Evolutionary conservation across 371 early-diverging fungal genomes (phyloP), one percentile per base, ranked within the genome.

Genomic region (Apophysomyces ossiformis): DNA sequence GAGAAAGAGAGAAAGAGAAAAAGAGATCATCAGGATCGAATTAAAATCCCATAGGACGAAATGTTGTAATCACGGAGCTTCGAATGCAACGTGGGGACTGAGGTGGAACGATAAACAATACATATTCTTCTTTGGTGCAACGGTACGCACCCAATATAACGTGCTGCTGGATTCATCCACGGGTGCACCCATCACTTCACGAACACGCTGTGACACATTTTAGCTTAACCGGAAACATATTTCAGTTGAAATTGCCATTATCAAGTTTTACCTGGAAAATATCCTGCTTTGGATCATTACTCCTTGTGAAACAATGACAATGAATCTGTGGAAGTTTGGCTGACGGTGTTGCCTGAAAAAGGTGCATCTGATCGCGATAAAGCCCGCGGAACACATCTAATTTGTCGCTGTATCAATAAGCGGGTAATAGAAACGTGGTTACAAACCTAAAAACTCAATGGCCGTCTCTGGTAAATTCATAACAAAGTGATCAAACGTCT

Each of bases 91-190:
- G 18, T 79, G 83, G 16, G 76, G 69, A 37, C 87, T 87, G 41
- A 94, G 71, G 16, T 79, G 78, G 72, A 98, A 93, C 9, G 93
- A 90, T 38, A 96, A 77, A 71, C 99, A 97, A 72, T 92, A 90
- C 99, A 98, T 97, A 57, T 96, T 94, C 83, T 97, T 98, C 64
- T 94, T 94, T 3, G 98, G 98, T 5, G 98, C 96, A 0, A 98
- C 98, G 58, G 88, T 90, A 38, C 97, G 87, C 4, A 98, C 97
- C 68, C 84, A 88, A 67, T 90, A 88, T 6, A 93, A 68, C 2
- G 72, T 67, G 13, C 83, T 70, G 11, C 76, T 70, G 60, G 80
- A 77, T 37, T 66, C 65, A 32, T 85, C 83, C 13, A 87, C 60
- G 43, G 72, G 66, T 39, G 72, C 68, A 16, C 80, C 82, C 69